A percentile compares a stretch with the other conserved stretches of the same genome.
Conservation (phyloP, 2,329 filamentous ascomycete species). For the Monilinia vaccinii-corymbosi region DNA sequence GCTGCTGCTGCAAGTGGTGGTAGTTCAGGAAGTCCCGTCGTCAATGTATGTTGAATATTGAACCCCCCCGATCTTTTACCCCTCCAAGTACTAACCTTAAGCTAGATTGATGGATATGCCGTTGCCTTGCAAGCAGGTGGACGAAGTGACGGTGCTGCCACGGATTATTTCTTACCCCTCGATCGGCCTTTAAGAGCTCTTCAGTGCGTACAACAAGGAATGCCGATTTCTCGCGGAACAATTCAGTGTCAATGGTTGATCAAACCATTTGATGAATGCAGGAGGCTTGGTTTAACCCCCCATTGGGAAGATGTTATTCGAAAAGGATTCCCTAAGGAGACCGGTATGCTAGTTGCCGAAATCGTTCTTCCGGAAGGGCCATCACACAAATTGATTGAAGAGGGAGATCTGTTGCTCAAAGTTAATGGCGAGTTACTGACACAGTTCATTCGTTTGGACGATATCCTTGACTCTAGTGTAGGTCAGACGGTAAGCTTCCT, state of each 20-base stretch:
- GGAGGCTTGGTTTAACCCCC: conserved; percentile 73
- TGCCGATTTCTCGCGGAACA: conserved; percentile 78
- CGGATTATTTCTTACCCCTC: conserved; percentile 92
- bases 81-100: neutral
- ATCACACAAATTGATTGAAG: conserved; percentile 76
- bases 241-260: conserved; percentile 96
- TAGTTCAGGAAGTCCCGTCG: conserved; percentile 95
- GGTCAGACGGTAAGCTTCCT: conserved; percentile 68
- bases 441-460: conserved; percentile 85
- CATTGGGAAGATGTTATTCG: conserved; percentile 82
- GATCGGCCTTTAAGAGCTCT: conserved; percentile 84
- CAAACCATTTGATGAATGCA: conserved; percentile 95
- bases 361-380: conserved; percentile 89
- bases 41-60: conserved; percentile 45
- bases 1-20: conserved; percentile 94
- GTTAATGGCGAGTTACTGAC: conserved; percentile 90
- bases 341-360: conserved; percentile 93
- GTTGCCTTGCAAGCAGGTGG: conserved; percentile 92
- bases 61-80: neutral
- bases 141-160: conserved; percentile 86
- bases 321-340: conserved; percentile 80
- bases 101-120: conserved; percentile 69
- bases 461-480: conserved; percentile 83
- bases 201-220: conserved; percentile 69
- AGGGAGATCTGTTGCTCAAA: conserved; percentile 88